A percentile compares a stretch with the other conserved stretches of the same genome.
phyloP scores from a whole-genome alignment of 306 rosid species.

The Cucurbita argyrosperma region DNA sequence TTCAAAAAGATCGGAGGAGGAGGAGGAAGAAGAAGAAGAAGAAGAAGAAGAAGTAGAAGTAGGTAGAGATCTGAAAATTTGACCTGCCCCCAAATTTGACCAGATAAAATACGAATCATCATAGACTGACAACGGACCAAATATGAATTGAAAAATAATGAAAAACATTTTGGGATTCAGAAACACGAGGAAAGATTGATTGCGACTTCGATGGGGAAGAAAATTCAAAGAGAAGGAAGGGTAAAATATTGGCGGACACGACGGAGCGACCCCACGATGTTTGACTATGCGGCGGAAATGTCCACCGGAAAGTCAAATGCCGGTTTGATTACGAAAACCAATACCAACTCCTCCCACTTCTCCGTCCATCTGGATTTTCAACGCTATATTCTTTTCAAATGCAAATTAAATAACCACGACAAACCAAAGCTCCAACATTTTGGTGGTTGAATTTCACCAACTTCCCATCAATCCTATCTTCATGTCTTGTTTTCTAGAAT shows the following conservation, averaged over 20 bases:
- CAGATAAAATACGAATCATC: background rate
- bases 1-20: background rate
- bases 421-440: background rate
- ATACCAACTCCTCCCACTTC: background rate
- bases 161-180: background rate
- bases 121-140: background rate
- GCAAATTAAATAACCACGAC: background rate
- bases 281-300: background rate
- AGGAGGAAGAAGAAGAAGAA: background rate
- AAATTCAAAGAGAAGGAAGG: background rate
- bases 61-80: background rate
- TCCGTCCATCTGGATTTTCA: background rate
- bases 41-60: background rate
- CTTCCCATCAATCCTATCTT: no score
- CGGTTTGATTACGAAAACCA: background rate
- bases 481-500: no score
- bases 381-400: background rate
- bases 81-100: conserved; percentile 10
- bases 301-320: background rate
- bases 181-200: background rate
- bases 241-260: background rate
- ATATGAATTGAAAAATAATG: background rate
- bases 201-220: background rate
- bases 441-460: background rate
- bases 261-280: background rate